Percentiles rank a stretch among this genome's conserved stretches.
Evolutionary conservation across 805 yeast genomes (phyloP).

Genomic region (Yamadazyma kitorensis): DNA sequence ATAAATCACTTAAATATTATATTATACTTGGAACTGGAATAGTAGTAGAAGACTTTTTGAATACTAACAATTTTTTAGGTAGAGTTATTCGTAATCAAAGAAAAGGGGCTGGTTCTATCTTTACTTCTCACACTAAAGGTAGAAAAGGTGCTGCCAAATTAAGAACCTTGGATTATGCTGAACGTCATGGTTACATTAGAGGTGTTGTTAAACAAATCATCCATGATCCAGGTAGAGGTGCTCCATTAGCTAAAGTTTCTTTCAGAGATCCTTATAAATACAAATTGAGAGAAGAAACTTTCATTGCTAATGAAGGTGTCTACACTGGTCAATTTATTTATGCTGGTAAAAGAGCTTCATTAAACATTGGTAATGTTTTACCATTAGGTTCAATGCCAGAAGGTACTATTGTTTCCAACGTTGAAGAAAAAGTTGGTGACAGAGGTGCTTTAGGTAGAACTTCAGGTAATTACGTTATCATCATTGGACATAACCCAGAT

Average conservation of each 20-base stretch:
- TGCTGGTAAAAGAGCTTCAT: slow-evolving; percentile 98
- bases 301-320: slow-evolving; percentile 99
- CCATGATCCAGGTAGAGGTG: slow-evolving; percentile 99
- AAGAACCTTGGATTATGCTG: slow-evolving; percentile 98
- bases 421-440: slow-evolving; percentile 98
- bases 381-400: slow-evolving; percentile 98
- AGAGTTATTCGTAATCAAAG: slow-evolving; percentile 99
- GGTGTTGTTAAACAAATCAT: slow-evolving; percentile 98
- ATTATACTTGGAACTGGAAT: too few species aligned
- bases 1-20: too few species aligned
- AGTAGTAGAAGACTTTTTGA: too few species aligned
- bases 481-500: slow-evolving; percentile 98
- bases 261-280: slow-evolving; percentile 99
- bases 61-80: slow-evolving; percentile 48
- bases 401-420: slow-evolving; percentile 98
- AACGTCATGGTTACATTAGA: slow-evolving; percentile 99
- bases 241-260: slow-evolving; percentile 98
- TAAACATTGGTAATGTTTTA: slow-evolving; percentile 94
- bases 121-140: slow-evolving; percentile 99
- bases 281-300: slow-evolving; percentile 96
- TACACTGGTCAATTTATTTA: slow-evolving; percentile 99
- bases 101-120: slow-evolving; percentile 99
- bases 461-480: slow-evolving; percentile 98
- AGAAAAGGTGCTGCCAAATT: slow-evolving; percentile 99
- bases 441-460: slow-evolving; percentile 99